Evolutionary conservation across 225 moss, liverwort and hornwort species (phyloP).

Genomic region (Polytrichum formosum): DNA sequence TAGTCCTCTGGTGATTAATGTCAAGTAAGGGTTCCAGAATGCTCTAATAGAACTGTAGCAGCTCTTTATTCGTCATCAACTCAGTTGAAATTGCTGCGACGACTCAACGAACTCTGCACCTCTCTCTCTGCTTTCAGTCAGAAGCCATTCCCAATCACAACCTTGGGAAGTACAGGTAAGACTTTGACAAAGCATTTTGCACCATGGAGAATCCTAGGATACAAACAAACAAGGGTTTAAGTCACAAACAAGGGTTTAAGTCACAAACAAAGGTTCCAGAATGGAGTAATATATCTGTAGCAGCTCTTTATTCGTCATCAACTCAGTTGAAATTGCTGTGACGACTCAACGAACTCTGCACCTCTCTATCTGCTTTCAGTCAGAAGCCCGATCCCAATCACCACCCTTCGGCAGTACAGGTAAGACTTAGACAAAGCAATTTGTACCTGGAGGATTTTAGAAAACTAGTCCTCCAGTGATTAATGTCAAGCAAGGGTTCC

Average conservation of each 20-base stretch:
- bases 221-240: too few relatives aligned
- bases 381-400: not conserved
- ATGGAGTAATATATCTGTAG: not conserved
- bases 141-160: not conserved
- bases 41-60: not conserved
- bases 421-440: not conserved
- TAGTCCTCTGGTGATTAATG: too few relatives aligned
- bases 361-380: not conserved
- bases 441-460: too few relatives aligned
- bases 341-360: constrained; percentile 9
- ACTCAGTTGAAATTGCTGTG: constrained; percentile 6
- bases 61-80: constrained; percentile 18
- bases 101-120: constrained; percentile 13
- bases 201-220: too few relatives aligned
- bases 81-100: constrained; percentile 5
- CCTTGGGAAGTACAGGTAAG: too few relatives aligned
- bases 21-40: not conserved
- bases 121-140: not conserved
- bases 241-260: too few relatives aligned
- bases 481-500: too few relatives aligned
- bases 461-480: too few relatives aligned
- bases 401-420: not conserved
- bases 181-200: too few relatives aligned
- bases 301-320: constrained; percentile 14
- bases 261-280: too few relatives aligned